Conservation (phyloP, 495 filamentous ascomycete genomes). For the Hyphodiscus hymeniophilus region DNA sequence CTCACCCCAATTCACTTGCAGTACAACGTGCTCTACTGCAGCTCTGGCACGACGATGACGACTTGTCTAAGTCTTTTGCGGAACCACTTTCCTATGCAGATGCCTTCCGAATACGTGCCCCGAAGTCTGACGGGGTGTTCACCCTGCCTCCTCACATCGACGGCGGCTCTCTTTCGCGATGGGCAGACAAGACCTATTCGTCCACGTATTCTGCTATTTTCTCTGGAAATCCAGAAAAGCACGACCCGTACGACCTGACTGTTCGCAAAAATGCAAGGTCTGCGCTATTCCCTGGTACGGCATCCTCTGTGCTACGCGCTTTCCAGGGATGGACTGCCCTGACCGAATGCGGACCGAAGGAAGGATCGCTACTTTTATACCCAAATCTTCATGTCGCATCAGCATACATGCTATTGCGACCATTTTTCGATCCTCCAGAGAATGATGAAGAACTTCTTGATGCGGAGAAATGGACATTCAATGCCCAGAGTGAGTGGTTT, state of each 20-base stretch:
- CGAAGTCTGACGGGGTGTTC: slow-evolving; percentile 9
- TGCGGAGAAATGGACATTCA: slow-evolving; percentile 16
- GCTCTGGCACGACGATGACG: slow-evolving; percentile 4
- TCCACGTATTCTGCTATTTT: slow-evolving; percentile 13
- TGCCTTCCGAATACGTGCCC: slow-evolving; percentile 13
- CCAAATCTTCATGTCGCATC: slow-evolving; percentile 11
- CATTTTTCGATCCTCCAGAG: slow-evolving; percentile 14
- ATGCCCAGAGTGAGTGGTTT: slow-evolving; percentile 12
- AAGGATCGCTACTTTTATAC: slow-evolving; percentile 16
- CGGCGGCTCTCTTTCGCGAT: slow-evolving; percentile 9
- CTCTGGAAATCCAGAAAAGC: slow-evolving; percentile 10
- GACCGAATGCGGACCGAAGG: slow-evolving; percentile 5
- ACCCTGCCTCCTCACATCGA: slow-evolving; percentile 18
- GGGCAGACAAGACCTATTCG: slow-evolving; percentile 18
- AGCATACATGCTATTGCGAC: slow-evolving; percentile 16
- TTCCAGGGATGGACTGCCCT: slow-evolving; percentile 23
- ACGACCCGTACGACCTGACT: slow-evolving; percentile 11
- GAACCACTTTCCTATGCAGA: slow-evolving; percentile 17
- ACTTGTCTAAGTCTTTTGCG: background rate
- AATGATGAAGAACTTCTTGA: slow-evolving; percentile 11
- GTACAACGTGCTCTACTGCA: slow-evolving; percentile 12
- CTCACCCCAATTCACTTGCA: slow-evolving; percentile 17
- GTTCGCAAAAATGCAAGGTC: slow-evolving; percentile 9
- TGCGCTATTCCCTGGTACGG: slow-evolving; percentile 4
- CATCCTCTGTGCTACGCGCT: slow-evolving; percentile 13